These are phyloP conservation scores for Botrytis byssoidea DNA, from an alignment of 2,329 filamentous ascomycete species.

Conservation along the genomic window DNA sequence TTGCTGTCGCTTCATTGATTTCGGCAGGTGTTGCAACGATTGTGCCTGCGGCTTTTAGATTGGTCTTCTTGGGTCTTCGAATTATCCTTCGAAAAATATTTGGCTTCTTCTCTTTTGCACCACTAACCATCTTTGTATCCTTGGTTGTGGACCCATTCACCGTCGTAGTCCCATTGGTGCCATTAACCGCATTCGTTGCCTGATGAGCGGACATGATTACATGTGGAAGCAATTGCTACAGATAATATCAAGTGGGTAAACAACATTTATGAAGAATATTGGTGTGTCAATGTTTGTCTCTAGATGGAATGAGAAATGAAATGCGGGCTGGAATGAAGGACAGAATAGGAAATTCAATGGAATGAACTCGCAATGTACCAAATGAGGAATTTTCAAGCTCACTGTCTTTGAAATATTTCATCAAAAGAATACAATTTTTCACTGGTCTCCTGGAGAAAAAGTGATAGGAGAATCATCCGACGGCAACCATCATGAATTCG, in stretches of 20 bases:
- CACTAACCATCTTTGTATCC: not conserved
- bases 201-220: conserved; percentile 10
- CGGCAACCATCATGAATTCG: not conserved
- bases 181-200: not conserved
- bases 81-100: conserved; percentile 15
- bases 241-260: not conserved
- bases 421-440: not conserved
- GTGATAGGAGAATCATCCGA: not conserved
- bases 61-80: conserved; percentile 6
- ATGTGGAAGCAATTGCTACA: not conserved
- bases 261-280: not conserved
- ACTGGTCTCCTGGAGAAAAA: not conserved
- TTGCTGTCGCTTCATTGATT: conserved; percentile 16
- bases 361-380: not conserved
- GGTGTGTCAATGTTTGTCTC: conserved; percentile 15
- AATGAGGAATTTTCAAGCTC: not conserved
- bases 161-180: not conserved
- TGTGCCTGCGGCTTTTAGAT: not conserved
- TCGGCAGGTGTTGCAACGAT: conserved; percentile 5
- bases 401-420: not conserved
- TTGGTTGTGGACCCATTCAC: not conserved
- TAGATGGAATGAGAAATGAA: not conserved
- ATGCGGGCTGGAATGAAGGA: conserved; percentile 19
- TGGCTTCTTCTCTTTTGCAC: conserved; percentile 1
- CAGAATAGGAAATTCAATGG: conserved; percentile 2